A percentile compares a stretch with the other conserved stretches of the same genome.
These are phyloP conservation scores for Trametes coccinea DNA, from an alignment of 768 basidiomycete species.

Conservation along the genomic window DNA sequence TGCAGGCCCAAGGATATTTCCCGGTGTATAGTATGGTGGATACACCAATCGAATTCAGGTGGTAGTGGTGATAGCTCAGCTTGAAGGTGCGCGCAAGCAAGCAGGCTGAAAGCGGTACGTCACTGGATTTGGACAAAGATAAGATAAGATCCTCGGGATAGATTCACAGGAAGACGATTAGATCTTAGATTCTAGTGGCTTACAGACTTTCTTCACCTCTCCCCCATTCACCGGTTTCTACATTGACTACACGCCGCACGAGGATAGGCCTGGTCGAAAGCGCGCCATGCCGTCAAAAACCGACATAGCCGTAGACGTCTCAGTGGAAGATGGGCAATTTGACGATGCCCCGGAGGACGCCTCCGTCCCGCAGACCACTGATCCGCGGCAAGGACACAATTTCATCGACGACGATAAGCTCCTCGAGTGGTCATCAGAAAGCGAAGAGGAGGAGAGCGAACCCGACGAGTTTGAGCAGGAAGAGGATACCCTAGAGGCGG, in stretches of 20 bases:
- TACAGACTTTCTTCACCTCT: neutral
- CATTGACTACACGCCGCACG: neutral
- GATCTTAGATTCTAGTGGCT: neutral
- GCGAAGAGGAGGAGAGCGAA: slow-evolving; percentile 41
- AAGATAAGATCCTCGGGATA: slow-evolving; percentile 1
- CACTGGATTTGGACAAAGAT: neutral
- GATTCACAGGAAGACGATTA: neutral
- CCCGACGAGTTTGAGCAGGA: slow-evolving; percentile 39
- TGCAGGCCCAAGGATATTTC: too few species aligned
- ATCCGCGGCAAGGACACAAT: slow-evolving; percentile 32
- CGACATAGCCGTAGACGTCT: slow-evolving; percentile 1
- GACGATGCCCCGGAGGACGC: slow-evolving; percentile 53
- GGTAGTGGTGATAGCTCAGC: too few species aligned
- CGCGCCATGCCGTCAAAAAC: neutral
- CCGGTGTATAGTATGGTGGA: too few species aligned
- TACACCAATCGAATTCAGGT: too few species aligned
- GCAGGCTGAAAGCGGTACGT: too few species aligned
- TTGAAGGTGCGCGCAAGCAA: too few species aligned
- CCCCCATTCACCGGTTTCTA: neutral
- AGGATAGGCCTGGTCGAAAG: neutral
- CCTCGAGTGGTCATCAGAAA: slow-evolving; percentile 30
- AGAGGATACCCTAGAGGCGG: slow-evolving; percentile 40
- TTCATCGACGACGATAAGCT: slow-evolving; percentile 36
- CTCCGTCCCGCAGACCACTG: slow-evolving; percentile 12
- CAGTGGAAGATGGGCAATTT: slow-evolving; percentile 55